Percentiles rank a stretch among this genome's conserved stretches.
Conservation (phyloP, 202 grass and related monocot genomes). For the Saccharum hybrid region DNA sequence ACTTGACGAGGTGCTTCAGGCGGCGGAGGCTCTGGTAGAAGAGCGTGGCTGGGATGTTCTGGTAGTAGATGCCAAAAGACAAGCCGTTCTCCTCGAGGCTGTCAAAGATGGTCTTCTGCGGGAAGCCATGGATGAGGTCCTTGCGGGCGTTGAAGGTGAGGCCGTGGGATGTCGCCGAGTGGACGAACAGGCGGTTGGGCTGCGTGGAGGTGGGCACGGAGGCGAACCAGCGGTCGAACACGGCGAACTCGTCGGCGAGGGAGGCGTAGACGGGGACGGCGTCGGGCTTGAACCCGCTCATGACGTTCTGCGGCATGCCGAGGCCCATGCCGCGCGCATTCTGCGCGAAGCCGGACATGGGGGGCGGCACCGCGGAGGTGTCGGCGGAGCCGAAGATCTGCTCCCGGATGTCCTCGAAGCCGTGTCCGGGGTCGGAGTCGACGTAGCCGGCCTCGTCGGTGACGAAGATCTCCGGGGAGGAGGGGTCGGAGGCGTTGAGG, state of each 20-base stretch:
- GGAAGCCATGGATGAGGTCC: conserved; percentile 85
- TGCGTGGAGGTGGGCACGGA: conserved; percentile 90
- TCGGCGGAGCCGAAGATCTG: conserved; percentile 94
- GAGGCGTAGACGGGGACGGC: conserved; percentile 69
- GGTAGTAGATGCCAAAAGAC: conserved; percentile 90
- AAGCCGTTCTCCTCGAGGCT: conserved; percentile 79
- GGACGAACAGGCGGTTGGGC: conserved; percentile 90
- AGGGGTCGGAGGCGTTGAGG: conserved; percentile 81
- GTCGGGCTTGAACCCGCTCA: conserved; percentile 75
- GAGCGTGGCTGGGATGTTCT: conserved; percentile 85
- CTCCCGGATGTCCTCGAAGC: conserved; percentile 98
- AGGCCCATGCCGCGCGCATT: conserved; percentile 77
- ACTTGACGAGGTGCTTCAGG: conserved; percentile 81
- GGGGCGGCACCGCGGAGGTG: conserved; percentile 64
- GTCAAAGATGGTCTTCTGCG: conserved; percentile 96
- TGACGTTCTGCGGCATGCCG: conserved; percentile 90
- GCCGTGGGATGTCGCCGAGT: conserved; percentile 89
- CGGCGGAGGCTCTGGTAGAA: conserved; percentile 88
- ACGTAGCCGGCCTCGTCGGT: conserved; percentile 78
- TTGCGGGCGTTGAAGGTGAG: conserved; percentile 81
- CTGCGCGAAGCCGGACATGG: conserved; percentile 95
- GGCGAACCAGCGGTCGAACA: conserved; percentile 92
- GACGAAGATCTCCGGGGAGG: conserved; percentile 77
- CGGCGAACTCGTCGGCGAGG: conserved; percentile 77
- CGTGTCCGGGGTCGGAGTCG: conserved; percentile 92